Evolutionary conservation across 768 basidiomycete genomes (phyloP), one percentile per base, ranked within the genome.

Genomic region (Rhodotorula toruloides): DNA sequence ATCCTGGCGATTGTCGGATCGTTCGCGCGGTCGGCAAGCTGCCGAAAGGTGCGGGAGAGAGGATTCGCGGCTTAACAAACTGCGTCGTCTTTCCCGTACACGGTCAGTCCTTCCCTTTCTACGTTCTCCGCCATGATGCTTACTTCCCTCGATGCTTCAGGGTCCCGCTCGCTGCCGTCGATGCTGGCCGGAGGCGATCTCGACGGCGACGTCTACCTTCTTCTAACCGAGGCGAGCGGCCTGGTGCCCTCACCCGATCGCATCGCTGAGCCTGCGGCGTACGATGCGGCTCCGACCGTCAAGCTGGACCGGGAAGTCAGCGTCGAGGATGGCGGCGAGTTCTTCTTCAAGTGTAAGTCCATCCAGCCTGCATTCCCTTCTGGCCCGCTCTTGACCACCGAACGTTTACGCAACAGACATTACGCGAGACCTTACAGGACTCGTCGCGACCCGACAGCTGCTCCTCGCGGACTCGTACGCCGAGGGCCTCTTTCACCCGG

Each of bases 1-100:
- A 90, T 74, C 84, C 86, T 10, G 89, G 88, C 22, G 89, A 89
- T 73, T 21, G 49, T 84, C 70, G 59, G 77, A 82, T 73, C 86
- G 88, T 64, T 36, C 34, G 6, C 3, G 69, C 69, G 1, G 58
- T 63, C 8, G 65, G 68, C 0, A 22, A 21, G n/a, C 43, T 68
- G 11, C 49, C 54, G 4, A 19, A 5, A 6, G 60, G 65, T 16
- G 25, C 1, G 0, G 52, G 56, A 2, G 16, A 32, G 17, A 34
- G 47, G 7, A 50, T 68, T 13, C 48, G 48, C 3, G 19, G 48
- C 7, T 32, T 68, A 4, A 1, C 25, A 1, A 67, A 72, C 58
- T 69, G 67, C 58, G 71, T 72, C 19, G 67, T 72, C 10, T 65
- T 72, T 25, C 29, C 68, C 0, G 27, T 50, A 6, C 52, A 54